Evolutionary conservation across 306 rosid species (phyloP).

Genomic region (Sphenostylis stenocarpa): DNA sequence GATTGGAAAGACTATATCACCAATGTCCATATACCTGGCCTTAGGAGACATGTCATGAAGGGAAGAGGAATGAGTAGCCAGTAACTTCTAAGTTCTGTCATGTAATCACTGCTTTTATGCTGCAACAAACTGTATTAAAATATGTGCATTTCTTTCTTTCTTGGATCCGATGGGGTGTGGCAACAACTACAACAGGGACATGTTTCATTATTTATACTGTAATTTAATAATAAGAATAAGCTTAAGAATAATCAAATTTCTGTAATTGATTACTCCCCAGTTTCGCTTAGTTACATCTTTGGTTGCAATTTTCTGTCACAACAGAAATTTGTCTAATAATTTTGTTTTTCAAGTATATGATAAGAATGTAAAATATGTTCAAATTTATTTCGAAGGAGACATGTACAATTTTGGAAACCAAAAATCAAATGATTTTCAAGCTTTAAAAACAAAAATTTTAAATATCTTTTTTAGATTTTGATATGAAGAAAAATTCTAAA

Average conservation of each 20-base stretch:
- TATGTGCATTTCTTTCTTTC: conserved; percentile 3
- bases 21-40: conserved; percentile 86
- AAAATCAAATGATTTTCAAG: no score
- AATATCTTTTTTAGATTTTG: no score
- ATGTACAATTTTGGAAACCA: no score
- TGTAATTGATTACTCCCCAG: not conserved
- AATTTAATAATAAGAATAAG: conserved; percentile 30
- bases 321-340: no score
- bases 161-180: conserved; percentile 24
- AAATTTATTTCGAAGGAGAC: no score
- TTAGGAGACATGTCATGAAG: conserved; percentile 86
- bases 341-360: no score
- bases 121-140: conserved; percentile 37
- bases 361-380: no score
- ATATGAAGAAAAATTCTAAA: no score
- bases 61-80: conserved; percentile 63
- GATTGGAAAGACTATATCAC: conserved; percentile 86
- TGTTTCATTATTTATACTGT: conserved; percentile 42
- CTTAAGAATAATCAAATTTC: conserved; percentile 29
- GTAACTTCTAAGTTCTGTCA: conserved; percentile 17
- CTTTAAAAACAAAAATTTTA: no score
- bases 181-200: conserved; percentile 23
- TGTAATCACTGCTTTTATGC: conserved; percentile 28
- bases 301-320: not conserved
- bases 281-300: not conserved